A percentile compares a stretch with the other conserved stretches of the same genome.
Conservation (phyloP, 805 yeast species). For the Kluyveromyces siamensis region DNA sequence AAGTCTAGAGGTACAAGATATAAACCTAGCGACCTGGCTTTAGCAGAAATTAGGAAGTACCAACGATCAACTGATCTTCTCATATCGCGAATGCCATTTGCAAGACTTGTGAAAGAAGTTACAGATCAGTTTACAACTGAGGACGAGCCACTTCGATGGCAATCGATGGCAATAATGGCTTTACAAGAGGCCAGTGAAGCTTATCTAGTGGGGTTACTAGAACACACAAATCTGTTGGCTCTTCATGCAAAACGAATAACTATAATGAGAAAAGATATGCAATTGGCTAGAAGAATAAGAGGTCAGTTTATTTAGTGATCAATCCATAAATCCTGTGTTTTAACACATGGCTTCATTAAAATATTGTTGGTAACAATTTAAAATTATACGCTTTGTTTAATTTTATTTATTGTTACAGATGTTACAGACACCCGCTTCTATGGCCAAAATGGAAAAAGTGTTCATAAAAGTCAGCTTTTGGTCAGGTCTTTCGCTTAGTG, state of each 20-base stretch:
- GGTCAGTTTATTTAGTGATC: constrained; percentile 34
- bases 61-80: constrained; percentile 62
- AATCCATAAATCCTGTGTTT: neutral
- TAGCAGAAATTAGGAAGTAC: constrained; percentile 57
- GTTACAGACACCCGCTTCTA: neutral
- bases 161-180: constrained; percentile 66
- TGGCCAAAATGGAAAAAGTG: neutral
- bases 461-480: neutral
- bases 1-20: constrained; percentile 40
- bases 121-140: constrained; percentile 42
- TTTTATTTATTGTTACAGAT: neutral
- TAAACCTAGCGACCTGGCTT: constrained; percentile 57
- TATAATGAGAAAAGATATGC: constrained; percentile 76
- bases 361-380: neutral
- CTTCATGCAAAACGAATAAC: constrained; percentile 78
- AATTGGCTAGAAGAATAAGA: constrained; percentile 67
- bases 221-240: constrained; percentile 71
- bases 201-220: constrained; percentile 59
- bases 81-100: constrained; percentile 67
- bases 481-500: neutral
- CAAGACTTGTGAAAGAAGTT: constrained; percentile 65
- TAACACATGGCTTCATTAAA: neutral
- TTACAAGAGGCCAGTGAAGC: constrained; percentile 80
- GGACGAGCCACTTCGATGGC: constrained; percentile 64
- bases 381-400: too few relatives aligned